A percentile compares a stretch with the other conserved stretches of the same genome.
Evolutionary conservation across 2,329 filamentous ascomycete genomes (phyloP).

Genomic region (Didymella lethalis): DNA sequence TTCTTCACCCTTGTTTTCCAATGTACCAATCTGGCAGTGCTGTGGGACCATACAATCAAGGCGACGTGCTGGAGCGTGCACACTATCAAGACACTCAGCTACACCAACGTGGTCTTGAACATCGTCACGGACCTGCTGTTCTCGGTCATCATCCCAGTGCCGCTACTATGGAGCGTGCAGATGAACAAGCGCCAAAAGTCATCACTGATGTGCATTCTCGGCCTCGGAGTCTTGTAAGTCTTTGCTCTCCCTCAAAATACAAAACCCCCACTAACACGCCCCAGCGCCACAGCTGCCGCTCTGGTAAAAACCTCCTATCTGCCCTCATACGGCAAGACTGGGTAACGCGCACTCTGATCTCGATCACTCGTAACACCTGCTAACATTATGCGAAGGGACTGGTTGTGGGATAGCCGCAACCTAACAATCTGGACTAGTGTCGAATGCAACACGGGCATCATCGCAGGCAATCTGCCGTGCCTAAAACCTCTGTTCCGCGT

Average conservation of each 20-base stretch:
- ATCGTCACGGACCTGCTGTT: slow-evolving; percentile 55
- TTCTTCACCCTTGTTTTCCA: slow-evolving; percentile 60
- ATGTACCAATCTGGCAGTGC: slow-evolving; percentile 56
- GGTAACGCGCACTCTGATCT: slow-evolving; percentile 31
- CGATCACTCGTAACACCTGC: no score
- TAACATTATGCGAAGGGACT: no score
- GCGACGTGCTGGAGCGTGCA: slow-evolving; percentile 54
- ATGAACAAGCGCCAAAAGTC: slow-evolving; percentile 54
- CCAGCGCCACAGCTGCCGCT: slow-evolving; percentile 51
- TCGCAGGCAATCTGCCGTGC: slow-evolving; percentile 54
- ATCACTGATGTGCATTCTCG: slow-evolving; percentile 54
- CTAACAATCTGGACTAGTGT: slow-evolving; percentile 59
- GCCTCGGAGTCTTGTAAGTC: slow-evolving; percentile 53
- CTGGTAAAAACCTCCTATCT: slow-evolving; percentile 52
- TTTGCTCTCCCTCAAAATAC: neutral
- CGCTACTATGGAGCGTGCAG: slow-evolving; percentile 43
- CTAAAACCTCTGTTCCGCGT: slow-evolving; percentile 54
- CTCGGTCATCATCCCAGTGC: slow-evolving; percentile 51
- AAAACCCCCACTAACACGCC: neutral
- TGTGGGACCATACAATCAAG: slow-evolving; percentile 55
- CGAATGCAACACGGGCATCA: slow-evolving; percentile 56
- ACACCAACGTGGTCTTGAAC: slow-evolving; percentile 55
- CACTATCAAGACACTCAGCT: slow-evolving; percentile 55
- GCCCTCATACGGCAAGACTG: slow-evolving; percentile 47
- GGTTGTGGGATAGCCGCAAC: slow-evolving; percentile 51